Base-by-base conservation (phyloP, 2,329 filamentous ascomycete genomes). In the Colletotrichum musae region DNA sequence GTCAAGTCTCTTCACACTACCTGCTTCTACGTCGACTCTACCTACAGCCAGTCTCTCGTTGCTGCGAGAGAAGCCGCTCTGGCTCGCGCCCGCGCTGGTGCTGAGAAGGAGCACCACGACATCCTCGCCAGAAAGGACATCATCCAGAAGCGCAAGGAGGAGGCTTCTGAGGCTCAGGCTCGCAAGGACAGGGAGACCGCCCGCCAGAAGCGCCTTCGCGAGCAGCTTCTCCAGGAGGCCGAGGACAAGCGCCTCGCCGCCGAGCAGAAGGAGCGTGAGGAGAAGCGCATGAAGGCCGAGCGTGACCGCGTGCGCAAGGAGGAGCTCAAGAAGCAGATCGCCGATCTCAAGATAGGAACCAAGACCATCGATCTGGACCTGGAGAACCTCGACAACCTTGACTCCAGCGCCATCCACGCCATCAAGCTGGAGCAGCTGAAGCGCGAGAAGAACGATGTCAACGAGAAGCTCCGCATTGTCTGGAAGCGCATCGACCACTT, bases 121-220 rank as follows among this genome's bases (percentile, higher is more conserved):
- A 94, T 92, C 51, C 87, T 99, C 57, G 91, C 92, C 68, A 92
- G 96, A 75, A 95, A 97, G 80, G 92, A 95, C 5, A 82, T 97
- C 74, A 99, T 99, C 75, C 92, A 97, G 79, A 97, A 97, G 87
- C 95, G 95, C 84, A 98, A 98, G 86, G 95, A 98, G 79, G 93
- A 94, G 73, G 94, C 94, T n/a, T 93, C 94, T 12, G 94, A 95
- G 80, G 89, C 94, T 53, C 90, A 95, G 74, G 94, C 96, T 71
- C 92, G 92, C 79, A 94, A 93, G 80, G 95, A 98, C 80, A 94
- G 94, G 78, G 96, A 98, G 82, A 95, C 95, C 78, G 94, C 96
- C 68, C 93, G 92, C 73, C 92, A 93, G 81, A 97, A 96, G 85
- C 91, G 93, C 73, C 88, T 95, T 69, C 93, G 93, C 71, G 94